A percentile compares a stretch with the other conserved stretches of the same genome.
Evolutionary conservation across 306 rosid genomes (phyloP).

Genomic region (Abrus precatorius): DNA sequence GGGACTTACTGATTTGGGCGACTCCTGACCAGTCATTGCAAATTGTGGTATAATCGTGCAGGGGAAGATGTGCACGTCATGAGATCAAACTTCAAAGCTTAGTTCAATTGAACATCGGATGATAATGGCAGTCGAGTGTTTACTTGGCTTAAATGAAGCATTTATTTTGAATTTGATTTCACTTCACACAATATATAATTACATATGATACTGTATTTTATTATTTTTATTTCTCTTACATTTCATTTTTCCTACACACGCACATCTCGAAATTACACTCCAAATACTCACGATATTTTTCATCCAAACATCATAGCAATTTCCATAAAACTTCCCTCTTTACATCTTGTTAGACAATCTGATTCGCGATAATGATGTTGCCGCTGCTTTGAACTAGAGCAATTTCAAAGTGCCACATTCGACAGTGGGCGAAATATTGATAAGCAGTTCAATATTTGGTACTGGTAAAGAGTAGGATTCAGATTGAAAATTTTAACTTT

Average conservation of each 20-base stretch:
- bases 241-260: no score
- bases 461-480: conserved; percentile 19
- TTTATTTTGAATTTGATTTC: conserved; percentile 49
- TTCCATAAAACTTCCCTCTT: conserved; percentile 46
- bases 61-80: conserved; percentile 42
- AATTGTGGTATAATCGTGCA: conserved; percentile 53
- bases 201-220: no score
- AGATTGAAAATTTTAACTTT: no score
- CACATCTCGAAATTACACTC: no score
- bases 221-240: neutral
- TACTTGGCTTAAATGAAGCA: no score
- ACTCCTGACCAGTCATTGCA: conserved; percentile 73
- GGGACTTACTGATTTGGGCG: conserved; percentile 80
- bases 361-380: conserved; percentile 68
- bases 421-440: conserved; percentile 19
- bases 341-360: conserved; percentile 60
- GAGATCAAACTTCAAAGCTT: no score
- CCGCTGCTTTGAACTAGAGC: conserved; percentile 65
- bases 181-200: no score
- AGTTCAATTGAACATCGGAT: no score
- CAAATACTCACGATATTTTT: no score
- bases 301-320: no score
- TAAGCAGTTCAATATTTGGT: conserved; percentile 40
- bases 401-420: conserved; percentile 43
- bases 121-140: no score